phyloP scores from a whole-genome alignment of 2,329 filamentous ascomycete species.

The Penicillium sp. region DNA sequence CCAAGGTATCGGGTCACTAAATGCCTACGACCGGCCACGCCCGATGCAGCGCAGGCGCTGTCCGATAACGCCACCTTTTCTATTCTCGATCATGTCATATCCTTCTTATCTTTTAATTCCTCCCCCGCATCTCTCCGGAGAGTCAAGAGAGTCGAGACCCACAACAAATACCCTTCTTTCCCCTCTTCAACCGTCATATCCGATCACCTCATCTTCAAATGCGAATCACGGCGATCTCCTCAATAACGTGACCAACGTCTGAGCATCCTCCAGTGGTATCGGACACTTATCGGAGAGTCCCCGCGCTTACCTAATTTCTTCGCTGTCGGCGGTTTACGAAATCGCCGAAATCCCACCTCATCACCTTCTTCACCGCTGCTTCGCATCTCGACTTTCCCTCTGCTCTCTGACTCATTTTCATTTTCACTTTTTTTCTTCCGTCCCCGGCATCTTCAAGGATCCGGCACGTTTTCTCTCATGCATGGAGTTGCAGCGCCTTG shows the following conservation, averaged over 20 bases:
- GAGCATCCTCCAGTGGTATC: neutral
- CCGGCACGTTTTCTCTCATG: neutral
- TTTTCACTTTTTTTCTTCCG: constrained; percentile 2
- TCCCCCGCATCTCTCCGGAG: constrained; percentile 5
- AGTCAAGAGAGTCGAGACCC: neutral
- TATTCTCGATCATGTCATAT: constrained; percentile 8
- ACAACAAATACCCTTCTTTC: neutral
- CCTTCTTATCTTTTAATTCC: constrained; percentile 11
- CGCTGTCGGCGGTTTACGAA: constrained; percentile 26
- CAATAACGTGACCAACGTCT: neutral
- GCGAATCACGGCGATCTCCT: neutral
- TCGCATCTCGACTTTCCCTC: neutral
- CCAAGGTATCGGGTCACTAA: constrained; percentile 15
- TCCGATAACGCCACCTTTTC: constrained; percentile 7
- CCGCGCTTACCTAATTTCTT: constrained; percentile 28
- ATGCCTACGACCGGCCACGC: neutral
- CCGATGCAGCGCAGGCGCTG: constrained; percentile 23
- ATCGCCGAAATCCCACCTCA: constrained; percentile 4
- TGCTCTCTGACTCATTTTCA: constrained; percentile 8
- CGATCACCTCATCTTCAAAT: constrained; percentile 2
- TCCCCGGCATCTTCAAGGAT: neutral
- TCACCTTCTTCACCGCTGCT: constrained; percentile 16
- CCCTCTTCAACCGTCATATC: constrained; percentile 3
- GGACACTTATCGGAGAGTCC: constrained; percentile 11
- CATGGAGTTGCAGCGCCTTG: constrained; percentile 8